Percentiles rank a stretch among this genome's conserved stretches.
phyloP scores from a whole-genome alignment of 495 filamentous ascomycete species.

The Podospora pseudopauciseta region DNA sequence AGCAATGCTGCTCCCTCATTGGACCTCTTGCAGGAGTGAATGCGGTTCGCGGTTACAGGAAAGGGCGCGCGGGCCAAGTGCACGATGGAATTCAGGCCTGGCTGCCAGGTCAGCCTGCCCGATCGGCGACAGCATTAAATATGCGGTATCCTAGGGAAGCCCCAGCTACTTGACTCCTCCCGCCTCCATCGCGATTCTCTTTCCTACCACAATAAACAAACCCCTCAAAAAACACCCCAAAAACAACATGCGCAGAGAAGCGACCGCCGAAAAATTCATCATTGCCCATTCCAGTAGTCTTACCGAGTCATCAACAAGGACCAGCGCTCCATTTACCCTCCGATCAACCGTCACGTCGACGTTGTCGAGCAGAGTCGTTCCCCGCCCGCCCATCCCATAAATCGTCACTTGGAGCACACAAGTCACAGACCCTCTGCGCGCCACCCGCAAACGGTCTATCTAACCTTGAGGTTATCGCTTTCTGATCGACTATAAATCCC shows the following conservation, averaged over 20 bases:
- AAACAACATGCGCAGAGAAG: conserved; percentile 30
- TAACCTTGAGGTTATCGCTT: not conserved
- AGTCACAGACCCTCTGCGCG: not conserved
- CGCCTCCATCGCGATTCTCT: conserved; percentile 25
- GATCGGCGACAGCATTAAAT: not conserved
- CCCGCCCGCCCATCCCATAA: conserved; percentile 11
- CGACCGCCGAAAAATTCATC: conserved; percentile 23
- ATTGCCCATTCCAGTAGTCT: conserved; percentile 27
- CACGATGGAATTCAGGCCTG: not conserved
- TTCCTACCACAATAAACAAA: conserved; percentile 15
- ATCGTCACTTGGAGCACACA: conserved; percentile 1
- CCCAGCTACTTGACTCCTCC: conserved; percentile 9
- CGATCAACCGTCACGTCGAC: conserved; percentile 12
- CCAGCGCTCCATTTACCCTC: not conserved
- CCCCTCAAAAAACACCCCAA: conserved; percentile 12
- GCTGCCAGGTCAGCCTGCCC: not conserved
- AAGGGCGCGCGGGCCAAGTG: not conserved
- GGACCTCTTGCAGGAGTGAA: not conserved
- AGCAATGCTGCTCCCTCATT: not conserved
- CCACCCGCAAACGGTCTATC: not conserved
- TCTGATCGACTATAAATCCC: not conserved
- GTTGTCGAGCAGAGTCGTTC: conserved; percentile 2
- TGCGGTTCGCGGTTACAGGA: not conserved
- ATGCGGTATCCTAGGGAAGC: not conserved
- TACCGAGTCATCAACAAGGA: conserved; percentile 17